Conservation (phyloP, 208 protist genomes). For the Perkinsela sp. region DNA sequence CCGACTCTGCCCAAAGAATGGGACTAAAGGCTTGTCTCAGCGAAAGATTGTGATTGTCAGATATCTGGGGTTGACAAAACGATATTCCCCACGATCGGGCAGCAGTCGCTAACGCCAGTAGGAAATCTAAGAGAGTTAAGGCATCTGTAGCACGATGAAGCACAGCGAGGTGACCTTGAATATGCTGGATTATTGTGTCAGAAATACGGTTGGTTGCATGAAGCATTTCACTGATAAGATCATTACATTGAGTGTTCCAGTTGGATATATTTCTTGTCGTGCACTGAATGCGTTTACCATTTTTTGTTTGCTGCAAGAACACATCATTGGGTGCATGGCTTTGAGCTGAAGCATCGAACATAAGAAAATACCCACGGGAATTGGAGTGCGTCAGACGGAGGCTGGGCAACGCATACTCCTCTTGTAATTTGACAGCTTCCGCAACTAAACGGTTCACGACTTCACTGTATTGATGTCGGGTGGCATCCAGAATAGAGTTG, state of each 20-base stretch:
- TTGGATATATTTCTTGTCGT: not conserved
- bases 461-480: conserved; percentile 18
- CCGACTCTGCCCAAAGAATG: not conserved
- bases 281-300: not conserved
- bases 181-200: not conserved
- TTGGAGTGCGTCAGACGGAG: conserved; percentile 22
- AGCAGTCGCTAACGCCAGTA: not conserved
- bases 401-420: conserved; percentile 11
- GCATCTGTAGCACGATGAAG: not conserved
- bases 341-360: conserved; percentile 9
- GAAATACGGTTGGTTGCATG: not conserved
- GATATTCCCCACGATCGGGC: not conserved
- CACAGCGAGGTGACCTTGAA: not conserved
- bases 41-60: not conserved
- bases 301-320: not conserved
- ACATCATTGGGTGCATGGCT: not conserved
- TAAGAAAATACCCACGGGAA: conserved; percentile 22
- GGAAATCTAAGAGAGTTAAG: not conserved
- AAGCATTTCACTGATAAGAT: not conserved
- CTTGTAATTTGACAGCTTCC: conserved; percentile 12
- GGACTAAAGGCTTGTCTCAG: not conserved
- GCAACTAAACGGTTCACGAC: conserved; percentile 17
- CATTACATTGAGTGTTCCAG: not conserved
- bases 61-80: not conserved
- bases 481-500: conserved; percentile 20